Percentiles rank a stretch among this genome's conserved stretches.
phyloP scores from a whole-genome alignment of 257 asterid genomes.

The Datura wrightii region DNA sequence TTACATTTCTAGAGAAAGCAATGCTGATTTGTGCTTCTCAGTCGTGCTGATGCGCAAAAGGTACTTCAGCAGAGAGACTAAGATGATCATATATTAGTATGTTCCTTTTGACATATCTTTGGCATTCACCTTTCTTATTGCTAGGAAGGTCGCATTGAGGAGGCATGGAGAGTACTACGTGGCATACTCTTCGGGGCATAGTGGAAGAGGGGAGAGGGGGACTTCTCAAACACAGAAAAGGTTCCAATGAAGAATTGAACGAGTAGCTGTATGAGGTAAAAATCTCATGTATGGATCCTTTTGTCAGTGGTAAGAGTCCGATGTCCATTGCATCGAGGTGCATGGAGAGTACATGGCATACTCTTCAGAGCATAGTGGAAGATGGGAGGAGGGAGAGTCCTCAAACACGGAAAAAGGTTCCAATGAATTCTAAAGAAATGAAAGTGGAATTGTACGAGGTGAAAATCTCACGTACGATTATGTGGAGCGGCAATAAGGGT shows the following conservation, averaged over 20 bases:
- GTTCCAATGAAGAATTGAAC: background rate
- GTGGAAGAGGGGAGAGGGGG: background rate
- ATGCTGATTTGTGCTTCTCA: no score
- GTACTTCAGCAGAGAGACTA: background rate
- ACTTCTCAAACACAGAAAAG: background rate
- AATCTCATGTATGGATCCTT: background rate
- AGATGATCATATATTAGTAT: background rate
- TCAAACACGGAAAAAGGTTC: background rate
- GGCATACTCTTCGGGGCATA: background rate
- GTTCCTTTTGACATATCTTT: background rate
- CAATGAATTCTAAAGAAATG: background rate
- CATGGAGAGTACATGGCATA: no score
- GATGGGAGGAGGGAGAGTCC: background rate
- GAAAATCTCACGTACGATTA: background rate
- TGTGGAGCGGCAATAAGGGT: background rate
- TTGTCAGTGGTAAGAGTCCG: background rate
- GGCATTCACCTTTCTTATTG: background rate
- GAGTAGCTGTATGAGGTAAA: background rate
- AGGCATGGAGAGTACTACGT: background rate
- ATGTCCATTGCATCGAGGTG: background rate
- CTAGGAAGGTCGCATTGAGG: background rate
- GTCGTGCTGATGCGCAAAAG: background rate
- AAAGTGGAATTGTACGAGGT: background rate
- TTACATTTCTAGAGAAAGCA: background rate
- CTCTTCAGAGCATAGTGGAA: background rate